Evolutionary conservation across 352 stramenopile species (phyloP).

Genomic region (Phytophthora lateralis): DNA sequence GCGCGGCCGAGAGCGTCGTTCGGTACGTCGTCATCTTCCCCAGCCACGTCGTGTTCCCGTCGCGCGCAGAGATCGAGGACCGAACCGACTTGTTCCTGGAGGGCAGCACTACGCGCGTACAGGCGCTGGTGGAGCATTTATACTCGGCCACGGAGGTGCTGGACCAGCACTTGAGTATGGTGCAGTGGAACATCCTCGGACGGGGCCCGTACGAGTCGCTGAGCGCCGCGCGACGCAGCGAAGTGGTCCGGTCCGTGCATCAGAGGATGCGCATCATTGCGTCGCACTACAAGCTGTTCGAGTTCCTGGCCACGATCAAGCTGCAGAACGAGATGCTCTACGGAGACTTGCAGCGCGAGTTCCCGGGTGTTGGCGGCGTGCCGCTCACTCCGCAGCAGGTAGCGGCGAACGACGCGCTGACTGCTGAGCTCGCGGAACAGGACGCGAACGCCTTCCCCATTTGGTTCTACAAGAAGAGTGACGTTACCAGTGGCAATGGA

Average conservation of each 20-base stretch:
- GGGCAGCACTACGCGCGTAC: slow-evolving; percentile 72
- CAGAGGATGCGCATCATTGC: slow-evolving; percentile 75
- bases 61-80: slow-evolving; percentile 75
- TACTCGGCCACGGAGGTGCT: slow-evolving; percentile 86
- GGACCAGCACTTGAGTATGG: slow-evolving; percentile 86
- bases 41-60: slow-evolving; percentile 79
- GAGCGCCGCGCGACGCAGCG: slow-evolving; percentile 51
- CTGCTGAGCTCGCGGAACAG: slow-evolving; percentile 51
- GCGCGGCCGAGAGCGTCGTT: slow-evolving; percentile 68
- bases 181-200: slow-evolving; percentile 88
- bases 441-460: slow-evolving; percentile 70
- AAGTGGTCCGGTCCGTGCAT: slow-evolving; percentile 76
- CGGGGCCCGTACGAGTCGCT: slow-evolving; percentile 81
- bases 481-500: slow-evolving; percentile 41
- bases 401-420: slow-evolving; percentile 44
- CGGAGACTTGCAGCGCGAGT: slow-evolving; percentile 59
- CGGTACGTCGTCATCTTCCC: slow-evolving; percentile 80
- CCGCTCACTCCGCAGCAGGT: slow-evolving; percentile 52
- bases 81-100: slow-evolving; percentile 78
- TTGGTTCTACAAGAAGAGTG: slow-evolving; percentile 84
- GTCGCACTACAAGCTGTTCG: slow-evolving; percentile 80
- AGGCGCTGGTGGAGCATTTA: slow-evolving; percentile 78
- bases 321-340: slow-evolving; percentile 89
- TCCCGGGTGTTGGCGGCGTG: slow-evolving; percentile 52
- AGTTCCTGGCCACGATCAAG: slow-evolving; percentile 86